Evolutionary conservation across 495 filamentous ascomycete genomes (phyloP).

Genomic region (Pseudoneurospora amorphoporcata): DNA sequence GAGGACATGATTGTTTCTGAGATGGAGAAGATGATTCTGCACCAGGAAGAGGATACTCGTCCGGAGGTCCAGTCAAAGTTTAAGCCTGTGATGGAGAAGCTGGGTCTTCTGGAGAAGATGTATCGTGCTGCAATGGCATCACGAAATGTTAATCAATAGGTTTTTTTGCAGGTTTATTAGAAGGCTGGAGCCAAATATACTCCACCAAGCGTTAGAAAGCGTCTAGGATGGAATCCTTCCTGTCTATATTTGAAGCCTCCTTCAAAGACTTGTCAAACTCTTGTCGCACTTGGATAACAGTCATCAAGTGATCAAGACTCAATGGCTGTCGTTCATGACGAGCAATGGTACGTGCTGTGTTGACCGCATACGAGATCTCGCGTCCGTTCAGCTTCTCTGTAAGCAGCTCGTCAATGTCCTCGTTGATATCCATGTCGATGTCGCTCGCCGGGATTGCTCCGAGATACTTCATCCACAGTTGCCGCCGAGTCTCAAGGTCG

Average conservation of each 20-base stretch:
- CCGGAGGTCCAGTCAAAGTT: not conserved
- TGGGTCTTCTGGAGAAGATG: not conserved
- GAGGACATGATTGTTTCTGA: not conserved
- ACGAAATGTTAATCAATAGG: not conserved
- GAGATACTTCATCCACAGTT: slow-evolving; percentile 23
- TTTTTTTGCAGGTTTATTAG: not conserved
- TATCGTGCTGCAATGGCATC: not conserved
- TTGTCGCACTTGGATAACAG: not conserved
- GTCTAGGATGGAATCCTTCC: slow-evolving; percentile 1
- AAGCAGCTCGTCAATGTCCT: not conserved
- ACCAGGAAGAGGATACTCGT: not conserved
- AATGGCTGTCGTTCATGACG: not conserved
- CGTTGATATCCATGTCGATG: not conserved
- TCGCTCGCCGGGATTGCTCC: not conserved
- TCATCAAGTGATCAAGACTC: not conserved
- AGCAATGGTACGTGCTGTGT: slow-evolving; percentile 31
- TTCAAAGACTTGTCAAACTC: slow-evolving; percentile 1
- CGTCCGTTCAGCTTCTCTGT: slow-evolving; percentile 20
- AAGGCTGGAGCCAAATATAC: not conserved
- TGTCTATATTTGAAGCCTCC: not conserved
- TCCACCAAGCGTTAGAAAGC: not conserved
- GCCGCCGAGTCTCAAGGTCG: slow-evolving; percentile 14
- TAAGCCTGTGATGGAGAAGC: not conserved
- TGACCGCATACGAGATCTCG: slow-evolving; percentile 26
- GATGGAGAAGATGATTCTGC: not conserved